Base-by-base conservation (phyloP, 148 eudicot species). In the Heliamphora exappendiculata region DNA sequence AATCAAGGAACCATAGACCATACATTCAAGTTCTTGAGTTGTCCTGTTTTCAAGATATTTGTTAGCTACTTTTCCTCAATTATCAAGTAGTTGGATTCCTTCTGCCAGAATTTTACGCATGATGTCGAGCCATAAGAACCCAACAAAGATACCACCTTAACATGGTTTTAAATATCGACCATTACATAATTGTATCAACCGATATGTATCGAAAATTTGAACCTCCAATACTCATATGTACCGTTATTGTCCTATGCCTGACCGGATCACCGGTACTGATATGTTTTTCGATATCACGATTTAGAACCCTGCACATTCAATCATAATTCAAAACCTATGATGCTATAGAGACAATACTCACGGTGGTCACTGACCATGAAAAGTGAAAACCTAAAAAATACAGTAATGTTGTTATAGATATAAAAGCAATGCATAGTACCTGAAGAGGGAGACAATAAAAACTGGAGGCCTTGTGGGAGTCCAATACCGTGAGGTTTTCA, bases 381-480 rank as follows among this genome's bases (percentile, higher is more conserved):
- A n/a, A n/a, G n/a, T n/a, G n/a, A 55, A 57, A 72, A 37, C 29
- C 31, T 50, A 51, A n/a, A 34, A 29, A n/a, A 53, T 34, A 4
- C 22, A 33, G 31, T 20, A 5, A 33, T 33, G 34, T 24, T 51
- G 44, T 53, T 54, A 33, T 12, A 13, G 62, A 34, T 31, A 72
- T 17, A 5, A 24, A 20, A 36, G n/a, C 22, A 58, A 26, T 54
- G 63, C 53, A 75, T 55, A 66, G 72, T 78, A 91, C 98, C 97
- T 94, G 97, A 82, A 95, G 96, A 28, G 98, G 98, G n/a, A 78
- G 75, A 80, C 97, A 91, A 54, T 70, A 95, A 74, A 95, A 95
- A 77, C 89, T 95, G 76, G 85, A 77, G 69, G 94, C 96, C 75
- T 68, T 89, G 80, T 95, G 88, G 62, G 79, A 78, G 62, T 92